Evolutionary conservation across 768 basidiomycete genomes (phyloP), one percentile per base, ranked within the genome.

Genomic region (Suillus bovinus): DNA sequence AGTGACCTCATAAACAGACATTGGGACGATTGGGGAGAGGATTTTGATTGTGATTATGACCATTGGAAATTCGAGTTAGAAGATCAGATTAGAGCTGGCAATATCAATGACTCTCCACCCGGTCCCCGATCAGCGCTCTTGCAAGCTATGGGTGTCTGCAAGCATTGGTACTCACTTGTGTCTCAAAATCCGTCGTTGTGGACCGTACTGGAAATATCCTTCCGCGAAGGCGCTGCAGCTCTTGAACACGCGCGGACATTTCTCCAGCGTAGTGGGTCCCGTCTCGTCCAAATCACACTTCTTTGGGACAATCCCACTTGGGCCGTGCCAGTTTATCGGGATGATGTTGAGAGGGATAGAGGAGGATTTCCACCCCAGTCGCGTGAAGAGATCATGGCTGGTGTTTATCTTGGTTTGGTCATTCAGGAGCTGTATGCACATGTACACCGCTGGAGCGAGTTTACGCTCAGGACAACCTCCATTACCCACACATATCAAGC

Each of bases 261-360:
- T 54, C 33, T 54, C n/a, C 53, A 33, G 7, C n/a, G 20, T 14
- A 54, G 53, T n/a, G 33, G 22, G 2, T 22, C 53, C 16, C 6
- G n/a, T 36, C 53, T 14, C 33, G 6, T 54, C 13, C 6, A 54
- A 22, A 22, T 54, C n/a, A 54, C 53, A 34, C 14, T 54, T 34
- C 53, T 54, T n/a, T 54, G 53, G 53, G 53, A 54, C 22, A 4
- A 54, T n/a, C 53, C n/a, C 27, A 17, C 49, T 29, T 50, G 49
- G 49, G 29, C 29, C 5, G 27, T 29, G 4, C 49, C 49, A 5
- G 8, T 24, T 7, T 6, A 2, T 3, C 2, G 11, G 24, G 24
- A 27, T 9, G 24, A 27, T 2, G 14, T 27, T 4, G 24, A 16
- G 3, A 46, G 6, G 13, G 14, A 4, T 27, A 7, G 7, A 16